These are phyloP conservation scores for Lyophyllum atratum DNA, from an alignment of 768 basidiomycete species.

Conservation along the genomic window DNA sequence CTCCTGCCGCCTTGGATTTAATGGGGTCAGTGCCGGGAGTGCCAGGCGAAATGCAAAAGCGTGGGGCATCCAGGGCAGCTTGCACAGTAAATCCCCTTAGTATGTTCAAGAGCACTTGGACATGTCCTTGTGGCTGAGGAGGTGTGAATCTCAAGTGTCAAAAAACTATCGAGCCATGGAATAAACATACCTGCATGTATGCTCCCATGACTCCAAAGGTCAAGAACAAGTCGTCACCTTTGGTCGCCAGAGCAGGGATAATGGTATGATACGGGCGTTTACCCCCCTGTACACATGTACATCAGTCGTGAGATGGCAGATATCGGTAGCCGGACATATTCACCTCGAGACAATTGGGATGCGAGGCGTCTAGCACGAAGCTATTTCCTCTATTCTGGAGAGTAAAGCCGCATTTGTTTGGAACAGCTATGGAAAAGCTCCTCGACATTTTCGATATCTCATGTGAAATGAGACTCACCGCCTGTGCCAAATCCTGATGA, in stretches of 20 bases:
- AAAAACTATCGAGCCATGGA: neutral
- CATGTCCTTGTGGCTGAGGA: constrained; percentile 86
- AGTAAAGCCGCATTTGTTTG: constrained; percentile 94
- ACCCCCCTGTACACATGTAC: constrained; percentile 50
- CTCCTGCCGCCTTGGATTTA: constrained; percentile 53
- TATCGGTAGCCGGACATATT: neutral
- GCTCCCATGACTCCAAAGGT: constrained; percentile 93
- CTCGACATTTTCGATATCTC: neutral
- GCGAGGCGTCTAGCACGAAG: constrained; percentile 77
- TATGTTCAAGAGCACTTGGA: constrained; percentile 91
- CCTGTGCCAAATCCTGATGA: constrained; percentile 83
- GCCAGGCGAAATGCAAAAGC: constrained; percentile 94
- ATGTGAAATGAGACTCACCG: constrained; percentile 42
- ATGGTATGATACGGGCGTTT: constrained; percentile 93
- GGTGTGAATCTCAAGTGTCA: neutral
- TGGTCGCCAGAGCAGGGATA: constrained; percentile 85
- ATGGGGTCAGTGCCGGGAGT: constrained; percentile 56
- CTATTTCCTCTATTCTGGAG: constrained; percentile 92
- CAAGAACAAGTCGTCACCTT: constrained; percentile 80
- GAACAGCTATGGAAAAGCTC: constrained; percentile 60
- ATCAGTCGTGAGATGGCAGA: neutral
- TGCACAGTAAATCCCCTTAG: constrained; percentile 87
- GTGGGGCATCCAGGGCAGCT: constrained; percentile 89
- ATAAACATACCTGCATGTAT: constrained; percentile 70
- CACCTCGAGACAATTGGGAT: constrained; percentile 84